A percentile compares a stretch with the other conserved stretches of the same genome.
Conservation (phyloP, 805 yeast genomes). For the Babjeviella inositovora region DNA sequence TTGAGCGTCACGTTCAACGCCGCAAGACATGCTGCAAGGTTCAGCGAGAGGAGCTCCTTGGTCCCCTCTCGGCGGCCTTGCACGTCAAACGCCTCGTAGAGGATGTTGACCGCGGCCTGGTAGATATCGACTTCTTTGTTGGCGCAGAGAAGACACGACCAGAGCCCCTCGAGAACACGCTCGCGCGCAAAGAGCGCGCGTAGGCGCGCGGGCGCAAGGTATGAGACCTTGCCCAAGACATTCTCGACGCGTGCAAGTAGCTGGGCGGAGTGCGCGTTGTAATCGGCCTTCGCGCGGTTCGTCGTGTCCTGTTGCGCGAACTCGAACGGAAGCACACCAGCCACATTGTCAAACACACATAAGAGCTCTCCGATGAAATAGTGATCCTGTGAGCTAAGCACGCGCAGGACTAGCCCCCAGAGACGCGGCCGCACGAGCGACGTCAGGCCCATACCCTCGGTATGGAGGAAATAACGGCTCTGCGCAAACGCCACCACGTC, state of each 20-base stretch:
- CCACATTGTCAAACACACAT: too few species aligned
- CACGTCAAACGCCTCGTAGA: conserved; percentile 67
- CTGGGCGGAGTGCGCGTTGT: conserved; percentile 9
- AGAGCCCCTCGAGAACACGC: conserved; percentile 41
- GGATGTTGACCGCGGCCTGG: conserved; percentile 53
- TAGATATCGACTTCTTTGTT: conserved; percentile 33
- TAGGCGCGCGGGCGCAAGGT: conserved; percentile 16
- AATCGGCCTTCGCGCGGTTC: conserved; percentile 5
- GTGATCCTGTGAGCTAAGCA: too few species aligned
- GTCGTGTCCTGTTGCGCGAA: conserved; percentile 5
- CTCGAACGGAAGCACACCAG: too few species aligned
- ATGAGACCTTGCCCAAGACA: conserved; percentile 20
- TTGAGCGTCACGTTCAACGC: conserved; percentile 31
- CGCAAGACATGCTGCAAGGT: conserved; percentile 24
- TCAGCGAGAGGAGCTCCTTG: conserved; percentile 28
- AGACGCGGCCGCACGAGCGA: too few species aligned
- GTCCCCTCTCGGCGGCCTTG: conserved; percentile 69
- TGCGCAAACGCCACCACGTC: conserved; percentile 2
- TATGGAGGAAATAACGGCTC: not conserved
- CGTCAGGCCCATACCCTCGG: too few species aligned
- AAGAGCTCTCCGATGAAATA: too few species aligned
- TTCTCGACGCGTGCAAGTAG: conserved; percentile 12
- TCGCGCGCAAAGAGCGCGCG: conserved; percentile 19
- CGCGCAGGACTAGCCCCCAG: too few species aligned
- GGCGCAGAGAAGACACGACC: conserved; percentile 64